These are phyloP conservation scores for Cyberlindnera xishuangbannaensis DNA, from an alignment of 805 yeast genomes.

Conservation along the genomic window DNA sequence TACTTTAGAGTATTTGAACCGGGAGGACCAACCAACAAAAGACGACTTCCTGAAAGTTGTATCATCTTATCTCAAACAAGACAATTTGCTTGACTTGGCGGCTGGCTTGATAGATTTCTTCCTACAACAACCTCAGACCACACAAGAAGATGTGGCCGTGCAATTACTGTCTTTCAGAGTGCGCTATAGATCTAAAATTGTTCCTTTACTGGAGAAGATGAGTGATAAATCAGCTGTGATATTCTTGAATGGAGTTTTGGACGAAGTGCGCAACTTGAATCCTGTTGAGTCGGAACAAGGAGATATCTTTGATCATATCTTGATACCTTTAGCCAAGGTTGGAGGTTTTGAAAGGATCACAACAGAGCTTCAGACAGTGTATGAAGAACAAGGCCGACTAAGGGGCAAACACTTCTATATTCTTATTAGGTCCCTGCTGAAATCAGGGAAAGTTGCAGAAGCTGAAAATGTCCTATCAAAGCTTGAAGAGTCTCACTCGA, in stretches of 20 bases:
- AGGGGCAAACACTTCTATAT: slow-evolving; percentile 22
- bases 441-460: slow-evolving; percentile 19
- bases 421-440: slow-evolving; percentile 25
- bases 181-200: slow-evolving; percentile 21
- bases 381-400: slow-evolving; percentile 10
- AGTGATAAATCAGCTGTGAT: slow-evolving; percentile 11
- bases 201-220: slow-evolving; percentile 18
- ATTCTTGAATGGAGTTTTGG: slow-evolving; percentile 15
- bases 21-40: slow-evolving; percentile 22
- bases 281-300: slow-evolving; percentile 17
- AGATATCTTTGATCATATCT: slow-evolving; percentile 15
- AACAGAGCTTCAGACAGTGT: slow-evolving; percentile 9
- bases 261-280: slow-evolving; percentile 14
- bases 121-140: slow-evolving; percentile 16
- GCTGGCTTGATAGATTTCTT: slow-evolving; percentile 23
- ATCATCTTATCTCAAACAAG: slow-evolving; percentile 20
- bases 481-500: slow-evolving; percentile 25
- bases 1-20: slow-evolving; percentile 27
- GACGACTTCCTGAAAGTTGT: slow-evolving; percentile 25
- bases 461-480: slow-evolving; percentile 30
- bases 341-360: slow-evolving; percentile 13
- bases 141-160: slow-evolving; percentile 13
- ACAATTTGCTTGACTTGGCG: neutral
- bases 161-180: slow-evolving; percentile 23
- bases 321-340: slow-evolving; percentile 16